Conservation (phyloP, 2,329 filamentous ascomycete genomes). For the Talaromyces rugulosus region DNA sequence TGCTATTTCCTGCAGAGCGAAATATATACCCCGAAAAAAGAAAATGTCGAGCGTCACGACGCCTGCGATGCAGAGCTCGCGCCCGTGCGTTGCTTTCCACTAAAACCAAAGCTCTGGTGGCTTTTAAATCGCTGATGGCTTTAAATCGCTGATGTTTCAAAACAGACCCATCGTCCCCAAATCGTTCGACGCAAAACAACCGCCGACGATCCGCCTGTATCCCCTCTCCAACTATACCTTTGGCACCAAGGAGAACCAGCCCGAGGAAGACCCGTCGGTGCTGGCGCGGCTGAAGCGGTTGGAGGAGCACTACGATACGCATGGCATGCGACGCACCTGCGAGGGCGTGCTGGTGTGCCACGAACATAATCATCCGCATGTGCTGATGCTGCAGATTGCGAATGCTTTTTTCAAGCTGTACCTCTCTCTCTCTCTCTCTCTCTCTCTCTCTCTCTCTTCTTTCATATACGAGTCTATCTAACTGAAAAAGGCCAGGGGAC, state of each 20-base stretch:
- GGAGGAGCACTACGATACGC: conserved; percentile 86
- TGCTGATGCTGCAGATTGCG: conserved; percentile 97
- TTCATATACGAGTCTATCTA: neutral
- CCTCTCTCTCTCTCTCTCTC: conserved; percentile 17
- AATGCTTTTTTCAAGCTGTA: conserved; percentile 98
- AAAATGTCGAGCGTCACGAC: conserved; percentile 81
- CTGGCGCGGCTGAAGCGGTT: conserved; percentile 86
- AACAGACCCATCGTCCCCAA: conserved; percentile 69
- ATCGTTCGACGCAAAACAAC: conserved; percentile 84
- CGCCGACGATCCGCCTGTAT: conserved; percentile 82
- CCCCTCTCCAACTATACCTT: conserved; percentile 99
- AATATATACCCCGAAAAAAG: neutral
- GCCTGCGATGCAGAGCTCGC: conserved; percentile 69
- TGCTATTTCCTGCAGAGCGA: neutral
- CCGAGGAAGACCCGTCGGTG: conserved; percentile 94
- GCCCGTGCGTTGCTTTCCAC: conserved; percentile 44
- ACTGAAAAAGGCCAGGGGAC: conserved; percentile 66
- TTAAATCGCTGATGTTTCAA: neutral
- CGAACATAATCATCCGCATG: conserved; percentile 98
- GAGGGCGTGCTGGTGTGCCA: conserved; percentile 97
- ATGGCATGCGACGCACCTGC: conserved; percentile 96
- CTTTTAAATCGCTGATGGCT: neutral
- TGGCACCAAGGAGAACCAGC: conserved; percentile 95
- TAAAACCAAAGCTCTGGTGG: no score
- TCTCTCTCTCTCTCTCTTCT: no score